phyloP scores from a whole-genome alignment of 1,284 basidiomycete genomes.

The Cystobasidium slooffiae region DNA sequence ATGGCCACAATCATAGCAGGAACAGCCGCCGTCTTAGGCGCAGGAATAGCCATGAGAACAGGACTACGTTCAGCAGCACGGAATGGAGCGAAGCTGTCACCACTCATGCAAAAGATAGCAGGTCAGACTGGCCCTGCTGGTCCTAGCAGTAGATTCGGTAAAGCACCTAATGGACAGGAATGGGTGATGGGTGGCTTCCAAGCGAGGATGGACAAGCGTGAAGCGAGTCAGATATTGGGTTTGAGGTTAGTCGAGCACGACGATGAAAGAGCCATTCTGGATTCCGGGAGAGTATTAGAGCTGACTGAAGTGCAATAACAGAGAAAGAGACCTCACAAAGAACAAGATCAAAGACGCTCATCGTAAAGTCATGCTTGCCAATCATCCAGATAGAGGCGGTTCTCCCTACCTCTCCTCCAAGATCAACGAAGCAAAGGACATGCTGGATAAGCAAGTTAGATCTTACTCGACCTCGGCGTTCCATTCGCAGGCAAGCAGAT shows the following conservation, averaged over 20 bases:
- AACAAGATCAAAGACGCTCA: slow-evolving; percentile 84
- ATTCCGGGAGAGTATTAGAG: slow-evolving; percentile 7
- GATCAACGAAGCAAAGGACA: slow-evolving; percentile 44
- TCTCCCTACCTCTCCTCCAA: slow-evolving; percentile 97
- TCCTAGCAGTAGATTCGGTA: slow-evolving; percentile 57
- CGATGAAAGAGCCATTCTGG: no score
- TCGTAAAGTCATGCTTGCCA: slow-evolving; percentile 88
- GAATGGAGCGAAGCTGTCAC: slow-evolving; percentile 50
- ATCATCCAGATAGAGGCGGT: slow-evolving; percentile 95
- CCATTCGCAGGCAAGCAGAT: neutral
- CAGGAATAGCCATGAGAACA: slow-evolving; percentile 47
- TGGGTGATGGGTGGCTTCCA: slow-evolving; percentile 95
- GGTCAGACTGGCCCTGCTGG: slow-evolving; percentile 43
- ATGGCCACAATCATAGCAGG: slow-evolving; percentile 48
- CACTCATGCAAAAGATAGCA: slow-evolving; percentile 48
- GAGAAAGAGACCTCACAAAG: slow-evolving; percentile 74
- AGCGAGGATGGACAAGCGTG: slow-evolving; percentile 91
- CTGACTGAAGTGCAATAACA: slow-evolving; percentile 54
- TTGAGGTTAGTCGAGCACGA: slow-evolving; percentile 67
- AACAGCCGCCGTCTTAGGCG: slow-evolving; percentile 46
- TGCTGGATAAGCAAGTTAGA: slow-evolving; percentile 40
- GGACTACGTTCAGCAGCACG: slow-evolving; percentile 49
- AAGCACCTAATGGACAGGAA: slow-evolving; percentile 58
- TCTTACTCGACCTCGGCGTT: neutral
- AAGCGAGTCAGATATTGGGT: slow-evolving; percentile 90